Evolutionary conservation across 164 flowering plant species (phyloP), one percentile per base, ranked within the genome.

Genomic region (Cinnamomum chago): DNA sequence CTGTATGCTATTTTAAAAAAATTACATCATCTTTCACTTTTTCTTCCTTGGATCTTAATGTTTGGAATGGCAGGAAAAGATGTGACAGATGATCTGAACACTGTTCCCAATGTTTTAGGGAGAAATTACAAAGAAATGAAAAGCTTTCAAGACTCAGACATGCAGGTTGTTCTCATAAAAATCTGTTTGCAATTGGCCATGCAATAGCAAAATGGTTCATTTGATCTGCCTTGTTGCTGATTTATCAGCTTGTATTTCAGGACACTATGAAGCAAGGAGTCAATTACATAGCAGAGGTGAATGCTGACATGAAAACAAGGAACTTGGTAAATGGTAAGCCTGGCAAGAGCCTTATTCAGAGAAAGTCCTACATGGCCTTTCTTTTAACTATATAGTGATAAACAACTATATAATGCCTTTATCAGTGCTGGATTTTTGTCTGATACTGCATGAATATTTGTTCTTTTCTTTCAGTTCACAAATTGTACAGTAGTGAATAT

Each of bases 121-220:
- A 22, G 51, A 33, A 22, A 20, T 2, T 18, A 22, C 62, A 62
- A 78, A 18, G 79, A 76, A 55, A 75, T 68, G 33, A 73, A 62
- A 28, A 58, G 82, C 50, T 51, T 76, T 66, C 78, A 73, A 70
- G 84, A 72, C 14, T 72, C 78, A 69, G 78, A 75, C 76, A 62
- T 79, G 75, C 84, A 84, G 89, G 88, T 84, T 58, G 72, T 50
- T 76, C 13, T 67, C 68, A 72, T 72, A 27, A 50, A 67, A 35
- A 58, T 40, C 68, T 52, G 35, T 72, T 28, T 66, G 55, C 35
- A 10, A 10, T 15, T 64, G 18, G 40, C 33, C 58, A 30, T 30
- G 35, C 35, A 30, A 30, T 30, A 4, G 35, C 35, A 52, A 52
- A 52, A 52, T 4, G 20, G 35, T 30, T 30, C 35, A 5, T 30